phyloP scores from a whole-genome alignment of 306 rosid genomes.

The Clitoria ternatea region DNA sequence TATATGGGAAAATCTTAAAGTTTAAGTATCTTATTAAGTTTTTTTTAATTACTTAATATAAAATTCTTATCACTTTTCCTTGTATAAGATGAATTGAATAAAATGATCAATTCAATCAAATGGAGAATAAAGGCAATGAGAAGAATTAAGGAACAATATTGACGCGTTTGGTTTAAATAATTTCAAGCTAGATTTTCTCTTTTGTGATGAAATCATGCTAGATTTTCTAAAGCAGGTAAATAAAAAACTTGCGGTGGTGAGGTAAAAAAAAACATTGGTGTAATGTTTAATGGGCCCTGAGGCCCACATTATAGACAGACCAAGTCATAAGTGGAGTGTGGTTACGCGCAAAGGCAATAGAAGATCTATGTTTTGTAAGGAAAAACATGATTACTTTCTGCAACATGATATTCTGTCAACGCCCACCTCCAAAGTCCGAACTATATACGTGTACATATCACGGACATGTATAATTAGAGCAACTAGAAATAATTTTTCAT shows the following conservation, averaged over 20 bases:
- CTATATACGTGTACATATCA: not conserved
- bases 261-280: not conserved
- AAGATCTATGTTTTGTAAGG: not conserved
- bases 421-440: not conserved
- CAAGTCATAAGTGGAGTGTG: not conserved
- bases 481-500: no score
- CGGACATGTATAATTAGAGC: not conserved
- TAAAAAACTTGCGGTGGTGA: not conserved
- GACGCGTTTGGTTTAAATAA: no score
- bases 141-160: no score
- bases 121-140: no score
- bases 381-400: not conserved
- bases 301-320: not conserved
- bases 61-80: no score
- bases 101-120: no score
- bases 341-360: not conserved
- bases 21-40: no score
- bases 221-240: not conserved
- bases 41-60: no score
- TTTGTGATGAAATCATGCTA: not conserved
- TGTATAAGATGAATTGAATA: no score
- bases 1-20: no score
- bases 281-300: not conserved
- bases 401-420: not conserved
- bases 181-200: no score